Conservation (phyloP, 1,284 basidiomycete genomes). For the Heterobasidion irregulare region DNA sequence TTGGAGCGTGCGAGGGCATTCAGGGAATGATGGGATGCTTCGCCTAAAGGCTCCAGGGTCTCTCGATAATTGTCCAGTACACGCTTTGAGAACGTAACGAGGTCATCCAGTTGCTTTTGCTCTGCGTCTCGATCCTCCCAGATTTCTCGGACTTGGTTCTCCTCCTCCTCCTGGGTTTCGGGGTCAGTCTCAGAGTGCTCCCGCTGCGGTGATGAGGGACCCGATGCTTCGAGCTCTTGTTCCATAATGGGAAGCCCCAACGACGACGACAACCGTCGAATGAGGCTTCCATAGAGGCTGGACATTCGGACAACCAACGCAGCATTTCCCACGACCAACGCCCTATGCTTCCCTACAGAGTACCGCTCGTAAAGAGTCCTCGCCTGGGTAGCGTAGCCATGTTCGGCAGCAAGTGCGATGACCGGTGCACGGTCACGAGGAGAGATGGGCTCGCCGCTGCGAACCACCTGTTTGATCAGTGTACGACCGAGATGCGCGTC, state of each 20-base stretch:
- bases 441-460: constrained; percentile 30
- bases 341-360: constrained; percentile 30
- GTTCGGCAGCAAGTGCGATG: constrained; percentile 34
- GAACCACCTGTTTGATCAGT: constrained; percentile 40
- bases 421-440: constrained; percentile 35
- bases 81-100: constrained; percentile 31
- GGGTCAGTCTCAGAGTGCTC: background rate
- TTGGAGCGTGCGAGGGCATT: constrained; percentile 55
- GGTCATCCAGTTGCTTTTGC: constrained; percentile 19
- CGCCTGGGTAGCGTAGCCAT: constrained; percentile 38
- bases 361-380: constrained; percentile 50
- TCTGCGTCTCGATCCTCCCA: background rate
- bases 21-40: constrained; percentile 41
- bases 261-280: constrained; percentile 4
- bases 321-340: constrained; percentile 35
- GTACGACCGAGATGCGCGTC: constrained; percentile 30
- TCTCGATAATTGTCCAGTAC: constrained; percentile 37
- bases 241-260: background rate
- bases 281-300: constrained; percentile 37
- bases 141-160: constrained; percentile 1
- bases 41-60: constrained; percentile 34
- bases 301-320: constrained; percentile 46
- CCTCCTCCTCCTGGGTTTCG: background rate
- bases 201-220: background rate
- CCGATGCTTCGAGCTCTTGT: background rate